Base-by-base conservation (phyloP, 176 grass and related monocot genomes). In the Paspalum vaginatum region DNA sequence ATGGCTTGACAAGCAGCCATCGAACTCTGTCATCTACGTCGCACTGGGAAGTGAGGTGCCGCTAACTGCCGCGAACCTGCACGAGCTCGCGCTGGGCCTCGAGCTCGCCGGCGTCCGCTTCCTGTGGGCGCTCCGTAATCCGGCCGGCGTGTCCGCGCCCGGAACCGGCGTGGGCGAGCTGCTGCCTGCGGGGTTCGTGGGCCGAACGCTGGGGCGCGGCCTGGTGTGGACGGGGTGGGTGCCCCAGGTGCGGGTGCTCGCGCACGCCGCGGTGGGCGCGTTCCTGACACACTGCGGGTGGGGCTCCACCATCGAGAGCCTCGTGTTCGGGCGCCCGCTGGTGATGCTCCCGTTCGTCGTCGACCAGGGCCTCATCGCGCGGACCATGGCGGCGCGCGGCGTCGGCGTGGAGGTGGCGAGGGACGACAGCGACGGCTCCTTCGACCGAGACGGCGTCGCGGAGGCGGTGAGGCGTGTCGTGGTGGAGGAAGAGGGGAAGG, bases 231-330 rank as follows among this genome's bases (percentile, higher is more conserved):
- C 11, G 0, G 85, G 65, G 21, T 93, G 93, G 88, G 83, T 84
- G 43, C 87, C 82, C 5, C 93, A 96, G 78, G 51, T 81, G 49
- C 7, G 56, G 8, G 75, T 84, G 63, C 71, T 90, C 4, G 72
- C 66, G 13, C 88, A 93, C 32, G 37, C 4, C 42, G 85, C 86
- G 0, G 77, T 80, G 13, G 85, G 72, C 60, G 85, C 85, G 9
- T 97, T 92, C 78, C 69, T 90, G n/a, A 93, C 88, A 8, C 88
- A 93, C 81, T 93, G 94, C 43, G 94, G 91, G 2, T 93, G 84
- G 83, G 83, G 93, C 26, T 91, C 93, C 68, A 79, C 76, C 43
- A 10, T 97, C 32, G 93, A 97, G 70, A 50, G 79, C 69, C 44
- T 97, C 61, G 27, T 32, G 11, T 85, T 89, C 39, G 90, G 90